Evolutionary conservation across 2,329 filamentous ascomycete genomes (phyloP), one percentile per base, ranked within the genome.

Genomic region (Tolypocladium cylindrosporum): DNA sequence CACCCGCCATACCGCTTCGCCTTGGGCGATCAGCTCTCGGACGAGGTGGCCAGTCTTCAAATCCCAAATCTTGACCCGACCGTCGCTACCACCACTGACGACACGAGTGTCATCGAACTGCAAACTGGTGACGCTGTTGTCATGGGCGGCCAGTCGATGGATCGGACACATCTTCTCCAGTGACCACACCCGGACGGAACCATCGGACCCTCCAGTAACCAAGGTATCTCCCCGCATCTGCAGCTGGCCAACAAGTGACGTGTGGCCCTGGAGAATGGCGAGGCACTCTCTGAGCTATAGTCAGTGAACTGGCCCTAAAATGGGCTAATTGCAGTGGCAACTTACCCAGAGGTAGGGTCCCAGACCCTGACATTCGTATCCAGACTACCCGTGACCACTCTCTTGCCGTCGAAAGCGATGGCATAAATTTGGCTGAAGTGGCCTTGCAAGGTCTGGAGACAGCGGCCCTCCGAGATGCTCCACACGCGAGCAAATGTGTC

Each of bases 391-490:
- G 94, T 99, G 41, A 95, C 93, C 59, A 99, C 92, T 62, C 92
- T 84, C 64, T 87, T 87, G 43, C 94, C 94, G 70, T 99, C 94
- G 73, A 97, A 99, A 1, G 94, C 94, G 69, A 99, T 96, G 24
- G 94, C 94, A 71, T 99, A 99, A 59, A 99, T 99, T 70, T 99
- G 94, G 70, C 93, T 97, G 74, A 97, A 99, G 73, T 99, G 94
- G 0, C 94, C 94, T 51, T 88, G 87, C 43, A 99, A 79, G 0
- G 91, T 97, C 64, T 93, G 87, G 57, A 97, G 77, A 71, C 94
- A 99, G 61, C 91, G 86, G 37, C 94, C 94, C 74, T 97, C 90
- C 2, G 91, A 96, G 56, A 99, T 97, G 72, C 90, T 97, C 94
- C 94, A 99, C 58, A 99, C 93, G 66, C 91, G 88, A 27, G 94